Evolutionary conservation across 495 filamentous ascomycete species (phyloP).

Genomic region (Sordaria brevicollis): DNA sequence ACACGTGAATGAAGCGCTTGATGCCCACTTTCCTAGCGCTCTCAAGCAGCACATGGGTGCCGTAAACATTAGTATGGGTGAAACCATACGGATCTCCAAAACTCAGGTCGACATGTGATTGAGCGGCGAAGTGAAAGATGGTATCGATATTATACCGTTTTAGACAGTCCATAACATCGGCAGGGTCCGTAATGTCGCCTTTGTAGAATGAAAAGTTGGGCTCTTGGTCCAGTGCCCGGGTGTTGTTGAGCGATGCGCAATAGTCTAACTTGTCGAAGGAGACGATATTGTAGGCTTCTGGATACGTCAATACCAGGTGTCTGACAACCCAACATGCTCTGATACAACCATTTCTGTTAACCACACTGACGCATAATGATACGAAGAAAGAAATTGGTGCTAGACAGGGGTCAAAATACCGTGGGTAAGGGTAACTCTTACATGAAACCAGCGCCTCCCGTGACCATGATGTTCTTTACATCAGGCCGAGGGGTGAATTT

Average conservation of each 20-base stretch:
- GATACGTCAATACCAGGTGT: slow-evolving; percentile 56
- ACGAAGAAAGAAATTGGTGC: not conserved
- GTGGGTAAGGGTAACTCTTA: slow-evolving; percentile 22
- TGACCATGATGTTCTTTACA: slow-evolving; percentile 63
- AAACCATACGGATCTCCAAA: slow-evolving; percentile 65
- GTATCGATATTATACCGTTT: slow-evolving; percentile 57
- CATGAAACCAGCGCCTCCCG: slow-evolving; percentile 67
- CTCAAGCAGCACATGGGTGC: slow-evolving; percentile 64
- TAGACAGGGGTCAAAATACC: not conserved
- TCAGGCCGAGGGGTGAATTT: slow-evolving; percentile 51
- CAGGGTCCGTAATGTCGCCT: slow-evolving; percentile 55
- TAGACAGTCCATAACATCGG: slow-evolving; percentile 49
- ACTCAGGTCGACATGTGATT: slow-evolving; percentile 62
- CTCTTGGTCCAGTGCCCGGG: slow-evolving; percentile 43
- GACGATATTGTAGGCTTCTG: slow-evolving; percentile 58
- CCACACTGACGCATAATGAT: not conserved
- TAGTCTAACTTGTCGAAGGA: slow-evolving; percentile 73
- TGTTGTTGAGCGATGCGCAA: slow-evolving; percentile 63
- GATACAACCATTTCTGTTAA: slow-evolving; percentile 3
- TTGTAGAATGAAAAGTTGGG: slow-evolving; percentile 67
- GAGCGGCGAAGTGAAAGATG: slow-evolving; percentile 67
- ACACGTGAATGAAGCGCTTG: slow-evolving; percentile 59
- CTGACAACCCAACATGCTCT: slow-evolving; percentile 63
- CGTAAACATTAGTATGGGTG: slow-evolving; percentile 60
- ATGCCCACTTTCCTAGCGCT: slow-evolving; percentile 52